Conservation (phyloP, 2,329 filamentous ascomycete species). For the Botrytis pseudocinerea region DNA sequence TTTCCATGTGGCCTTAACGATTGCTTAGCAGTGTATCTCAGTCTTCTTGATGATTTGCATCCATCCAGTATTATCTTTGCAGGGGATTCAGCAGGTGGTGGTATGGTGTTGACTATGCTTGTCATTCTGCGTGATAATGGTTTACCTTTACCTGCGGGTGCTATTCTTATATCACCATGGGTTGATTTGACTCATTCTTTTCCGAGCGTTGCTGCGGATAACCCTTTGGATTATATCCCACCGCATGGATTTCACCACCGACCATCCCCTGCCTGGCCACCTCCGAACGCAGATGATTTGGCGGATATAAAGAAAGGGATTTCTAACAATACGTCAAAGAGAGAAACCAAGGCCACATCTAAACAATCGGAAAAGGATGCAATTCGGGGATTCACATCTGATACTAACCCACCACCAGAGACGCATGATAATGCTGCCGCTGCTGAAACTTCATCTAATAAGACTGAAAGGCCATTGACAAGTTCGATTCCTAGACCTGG, state of each 20-base stretch:
- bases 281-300: slow-evolving; percentile 77
- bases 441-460: slow-evolving; percentile 38
- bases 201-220: slow-evolving; percentile 76
- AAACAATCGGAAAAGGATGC: slow-evolving; percentile 43
- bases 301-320: slow-evolving; percentile 48
- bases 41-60: slow-evolving; percentile 73
- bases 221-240: slow-evolving; percentile 84
- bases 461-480: slow-evolving; percentile 30
- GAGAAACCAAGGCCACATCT: slow-evolving; percentile 35
- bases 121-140: slow-evolving; percentile 80
- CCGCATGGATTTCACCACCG: slow-evolving; percentile 85
- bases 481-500: slow-evolving; percentile 41
- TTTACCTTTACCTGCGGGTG: slow-evolving; percentile 83
- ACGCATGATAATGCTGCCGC: slow-evolving; percentile 41
- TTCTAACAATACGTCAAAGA: slow-evolving; percentile 53
- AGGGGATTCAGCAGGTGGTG: slow-evolving; percentile 90
- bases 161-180: slow-evolving; percentile 91
- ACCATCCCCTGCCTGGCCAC: slow-evolving; percentile 89
- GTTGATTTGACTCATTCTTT: slow-evolving; percentile 95
- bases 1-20: slow-evolving; percentile 93
- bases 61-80: slow-evolving; percentile 82
- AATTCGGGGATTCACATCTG: slow-evolving; percentile 42
- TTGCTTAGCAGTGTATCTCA: slow-evolving; percentile 83
- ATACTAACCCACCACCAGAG: slow-evolving; percentile 32
- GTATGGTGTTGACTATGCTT: slow-evolving; percentile 81